Evolutionary conservation across 345 rosid genomes (phyloP), one percentile per base, ranked within the genome.

Genomic region (Euphorbia lathyris): DNA sequence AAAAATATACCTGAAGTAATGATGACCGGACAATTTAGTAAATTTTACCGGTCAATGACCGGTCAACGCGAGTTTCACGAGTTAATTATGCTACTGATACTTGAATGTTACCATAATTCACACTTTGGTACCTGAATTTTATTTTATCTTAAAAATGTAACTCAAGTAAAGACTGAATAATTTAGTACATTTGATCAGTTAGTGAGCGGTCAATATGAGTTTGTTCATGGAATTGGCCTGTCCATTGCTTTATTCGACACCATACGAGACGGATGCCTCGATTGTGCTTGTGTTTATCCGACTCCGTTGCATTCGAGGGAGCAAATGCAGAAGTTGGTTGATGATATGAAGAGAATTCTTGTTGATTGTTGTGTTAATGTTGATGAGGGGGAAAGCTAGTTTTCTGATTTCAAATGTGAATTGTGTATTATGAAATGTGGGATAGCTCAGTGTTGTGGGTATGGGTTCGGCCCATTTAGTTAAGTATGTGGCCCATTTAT

Each of bases 301-400:
- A 70, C 83, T 5, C 89, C 89, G 4, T 25, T 86, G 83, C 84
- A 83, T 65, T 83, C 89, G 0, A 81, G 85, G 76, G 83, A 80
- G 62, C 84, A 82, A 65, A 80, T 86, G 82, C 71, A 43, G 58
- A 72, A 50, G 60, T 67, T 83, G 20, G 66, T 75, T 43, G 80
- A 78, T 45, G 47, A 56, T n/a, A 86, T 86, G 82, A 86, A 76
- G 80, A 26, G 36, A 12, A 60, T 78, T 63, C 84, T 86, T 20
- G 73, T 72, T 16, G 80, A 76, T 47, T 62, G 68, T 32, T 72
- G 60, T 36, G 67, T 42, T 29, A 13, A 62, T 26, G 26, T 58
- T 51, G 59, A 63, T n/a, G n/a, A n/a, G 25, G 43, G 20, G 13
- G 58, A 32, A 25, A 70, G 62, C 57, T 72, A 56, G 45, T 9